phyloP scores from a whole-genome alignment of 129 eudicot species.

The Logfia minima region DNA sequence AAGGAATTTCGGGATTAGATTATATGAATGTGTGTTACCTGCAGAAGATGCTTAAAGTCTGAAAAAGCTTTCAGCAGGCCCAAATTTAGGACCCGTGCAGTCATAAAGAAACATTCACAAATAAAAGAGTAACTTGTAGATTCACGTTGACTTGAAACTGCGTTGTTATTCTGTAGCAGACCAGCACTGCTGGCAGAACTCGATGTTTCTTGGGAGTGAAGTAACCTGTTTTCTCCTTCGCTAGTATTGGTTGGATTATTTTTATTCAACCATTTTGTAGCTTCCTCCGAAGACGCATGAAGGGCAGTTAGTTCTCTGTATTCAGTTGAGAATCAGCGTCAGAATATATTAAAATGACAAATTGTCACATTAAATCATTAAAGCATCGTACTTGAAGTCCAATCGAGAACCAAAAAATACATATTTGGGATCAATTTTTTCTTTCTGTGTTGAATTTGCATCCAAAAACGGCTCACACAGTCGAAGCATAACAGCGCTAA shows the following conservation, averaged over 20 bases:
- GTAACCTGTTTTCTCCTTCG: slow-evolving; percentile 62
- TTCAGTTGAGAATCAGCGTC: slow-evolving; percentile 20
- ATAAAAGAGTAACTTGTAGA: slow-evolving; percentile 68
- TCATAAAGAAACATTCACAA: slow-evolving; percentile 98
- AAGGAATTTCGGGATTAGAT: not conserved
- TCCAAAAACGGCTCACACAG: slow-evolving; percentile 93
- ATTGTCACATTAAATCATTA: slow-evolving; percentile 4
- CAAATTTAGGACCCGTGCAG: slow-evolving; percentile 92
- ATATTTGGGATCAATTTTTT: slow-evolving; percentile 87
- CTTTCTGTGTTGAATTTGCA: slow-evolving; percentile 72
- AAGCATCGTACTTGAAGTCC: slow-evolving; percentile 66
- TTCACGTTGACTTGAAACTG: slow-evolving; percentile 39
- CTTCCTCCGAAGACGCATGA: slow-evolving; percentile 97
- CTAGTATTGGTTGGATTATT: slow-evolving; percentile 29
- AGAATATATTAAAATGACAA: not conserved
- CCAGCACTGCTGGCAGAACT: slow-evolving; percentile 30
- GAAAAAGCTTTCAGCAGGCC: slow-evolving; percentile 91
- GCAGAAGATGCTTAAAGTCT: slow-evolving; percentile 94
- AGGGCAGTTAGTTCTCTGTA: slow-evolving; percentile 82
- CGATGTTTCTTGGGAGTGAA: slow-evolving; percentile 63
- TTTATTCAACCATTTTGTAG: slow-evolving; percentile 55
- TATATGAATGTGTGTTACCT: slow-evolving; percentile 43
- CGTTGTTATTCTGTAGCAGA: slow-evolving; percentile 32
- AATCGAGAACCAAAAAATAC: slow-evolving; percentile 64
- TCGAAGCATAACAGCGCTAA: slow-evolving; percentile 95